phyloP scores from a whole-genome alignment of 768 basidiomycete species.

The Austroboletus eburneus region DNA sequence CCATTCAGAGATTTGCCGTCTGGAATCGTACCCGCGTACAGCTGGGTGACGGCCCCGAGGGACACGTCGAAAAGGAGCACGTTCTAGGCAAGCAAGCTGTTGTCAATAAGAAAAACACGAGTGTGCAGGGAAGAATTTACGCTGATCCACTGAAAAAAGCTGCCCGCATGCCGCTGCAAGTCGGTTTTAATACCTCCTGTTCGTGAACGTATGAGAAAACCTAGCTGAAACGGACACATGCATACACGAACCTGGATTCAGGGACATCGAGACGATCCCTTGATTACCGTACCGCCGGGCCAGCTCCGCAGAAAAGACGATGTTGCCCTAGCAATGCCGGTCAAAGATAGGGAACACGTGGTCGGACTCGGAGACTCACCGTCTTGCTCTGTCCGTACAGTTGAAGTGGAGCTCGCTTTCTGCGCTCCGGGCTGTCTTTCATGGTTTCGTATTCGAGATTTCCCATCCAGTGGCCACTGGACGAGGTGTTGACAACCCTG shows the following conservation, averaged over 20 bases:
- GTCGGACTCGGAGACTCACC: conserved; percentile 8
- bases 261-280: conserved; percentile 41
- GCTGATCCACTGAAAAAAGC: neutral
- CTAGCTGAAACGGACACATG: neutral
- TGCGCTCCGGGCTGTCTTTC: conserved; percentile 24
- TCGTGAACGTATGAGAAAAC: neutral
- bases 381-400: conserved; percentile 33
- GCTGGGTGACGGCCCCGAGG: conserved; percentile 45
- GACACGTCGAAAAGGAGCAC: conserved; percentile 27
- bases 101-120: neutral
- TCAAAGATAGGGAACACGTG: neutral
- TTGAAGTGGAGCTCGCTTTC: neutral
- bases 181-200: conserved; percentile 20
- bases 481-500: conserved; percentile 35
- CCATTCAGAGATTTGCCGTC: conserved; percentile 41
- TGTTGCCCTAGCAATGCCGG: conserved; percentile 34
- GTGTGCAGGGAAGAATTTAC: conserved; percentile 1
- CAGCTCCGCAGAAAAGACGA: conserved; percentile 42
- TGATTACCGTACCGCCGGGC: conserved; percentile 38
- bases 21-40: conserved; percentile 46
- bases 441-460: conserved; percentile 26
- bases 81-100: neutral
- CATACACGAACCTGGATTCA: conserved; percentile 37
- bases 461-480: conserved; percentile 22
- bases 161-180: conserved; percentile 14